A percentile compares a stretch with the other conserved stretches of the same genome.
Evolutionary conservation across 129 eudicot genomes (phyloP).

Genomic region (Pittosporum tobira): DNA sequence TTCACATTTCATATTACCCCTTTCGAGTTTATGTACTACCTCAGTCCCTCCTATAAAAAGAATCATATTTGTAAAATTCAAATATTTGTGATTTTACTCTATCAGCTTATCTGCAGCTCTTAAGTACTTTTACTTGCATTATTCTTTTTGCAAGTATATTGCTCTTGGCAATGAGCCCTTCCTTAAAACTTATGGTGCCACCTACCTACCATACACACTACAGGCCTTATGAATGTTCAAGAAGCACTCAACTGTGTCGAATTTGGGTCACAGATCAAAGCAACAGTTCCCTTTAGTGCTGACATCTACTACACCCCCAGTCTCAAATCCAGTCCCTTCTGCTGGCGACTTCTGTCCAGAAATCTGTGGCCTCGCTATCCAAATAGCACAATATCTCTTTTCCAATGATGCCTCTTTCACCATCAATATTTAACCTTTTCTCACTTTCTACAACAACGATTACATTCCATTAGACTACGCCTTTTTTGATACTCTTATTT

Average conservation of each 20-base stretch:
- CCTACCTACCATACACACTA: constrained; percentile 48
- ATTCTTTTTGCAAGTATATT: constrained; percentile 53
- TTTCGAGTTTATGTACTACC: too few relatives aligned
- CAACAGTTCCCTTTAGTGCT: constrained; percentile 84
- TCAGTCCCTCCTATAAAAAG: too few relatives aligned
- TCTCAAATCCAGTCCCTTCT: constrained; percentile 70
- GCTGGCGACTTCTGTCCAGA: constrained; percentile 84
- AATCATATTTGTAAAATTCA: too few relatives aligned
- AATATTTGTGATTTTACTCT: too few relatives aligned
- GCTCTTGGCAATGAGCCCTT: constrained; percentile 95
- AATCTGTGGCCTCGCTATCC: constrained; percentile 48
- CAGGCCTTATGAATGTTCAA: constrained; percentile 73
- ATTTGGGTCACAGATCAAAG: constrained; percentile 55
- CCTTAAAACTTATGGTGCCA: constrained; percentile 53
- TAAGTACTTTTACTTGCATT: too few relatives aligned
- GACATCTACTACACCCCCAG: constrained; percentile 86
- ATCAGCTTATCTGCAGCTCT: too few relatives aligned
- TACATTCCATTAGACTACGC: constrained; percentile 73
- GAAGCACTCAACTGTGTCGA: constrained; percentile 64
- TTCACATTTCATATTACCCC: too few relatives aligned
- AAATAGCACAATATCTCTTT: constrained; percentile 49
- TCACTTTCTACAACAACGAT: constrained; percentile 53
- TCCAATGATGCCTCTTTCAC: constrained; percentile 75
- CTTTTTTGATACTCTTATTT: constrained; percentile 75
- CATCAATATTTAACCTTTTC: constrained; percentile 83